Conservation (phyloP, 805 yeast genomes). For the Starmerella floris region DNA sequence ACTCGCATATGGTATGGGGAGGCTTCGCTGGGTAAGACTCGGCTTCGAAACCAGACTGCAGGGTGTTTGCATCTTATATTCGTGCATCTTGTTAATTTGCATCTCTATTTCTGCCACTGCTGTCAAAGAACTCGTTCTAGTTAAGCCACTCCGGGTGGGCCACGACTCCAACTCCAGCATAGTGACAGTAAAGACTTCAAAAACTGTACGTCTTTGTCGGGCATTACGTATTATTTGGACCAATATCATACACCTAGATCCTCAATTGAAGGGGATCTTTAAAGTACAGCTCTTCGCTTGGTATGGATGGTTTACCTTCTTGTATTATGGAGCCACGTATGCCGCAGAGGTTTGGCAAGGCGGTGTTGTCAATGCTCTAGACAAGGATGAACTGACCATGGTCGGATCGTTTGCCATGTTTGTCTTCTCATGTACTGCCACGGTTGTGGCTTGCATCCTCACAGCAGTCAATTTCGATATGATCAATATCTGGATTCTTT, state of each 20-base stretch:
- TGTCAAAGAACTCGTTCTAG: constrained; percentile 40
- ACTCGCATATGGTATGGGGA: constrained; percentile 42
- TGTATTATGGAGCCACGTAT: constrained; percentile 52
- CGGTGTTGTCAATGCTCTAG: constrained; percentile 20
- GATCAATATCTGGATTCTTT: constrained; percentile 35
- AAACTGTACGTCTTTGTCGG: not conserved
- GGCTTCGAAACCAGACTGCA: constrained; percentile 42
- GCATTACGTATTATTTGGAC: constrained; percentile 5
- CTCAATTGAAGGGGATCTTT: constrained; percentile 40
- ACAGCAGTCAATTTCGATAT: constrained; percentile 11
- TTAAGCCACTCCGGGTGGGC: constrained; percentile 28
- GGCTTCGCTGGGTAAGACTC: constrained; percentile 34
- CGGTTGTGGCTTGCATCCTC: constrained; percentile 15
- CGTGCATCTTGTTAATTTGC: constrained; percentile 31
- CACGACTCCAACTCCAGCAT: not conserved
- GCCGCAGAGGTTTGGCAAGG: constrained; percentile 45
- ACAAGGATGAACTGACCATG: constrained; percentile 23
- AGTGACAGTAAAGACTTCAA: not conserved
- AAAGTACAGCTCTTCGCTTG: constrained; percentile 50
- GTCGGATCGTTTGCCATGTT: constrained; percentile 28
- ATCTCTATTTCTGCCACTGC: constrained; percentile 32
- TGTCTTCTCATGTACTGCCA: constrained; percentile 27
- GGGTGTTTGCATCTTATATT: constrained; percentile 35
- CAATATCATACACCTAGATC: constrained; percentile 30
- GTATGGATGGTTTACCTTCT: constrained; percentile 56